phyloP scores from a whole-genome alignment of 768 basidiomycete species.

The Porphyrellus cyaneotinctus region DNA sequence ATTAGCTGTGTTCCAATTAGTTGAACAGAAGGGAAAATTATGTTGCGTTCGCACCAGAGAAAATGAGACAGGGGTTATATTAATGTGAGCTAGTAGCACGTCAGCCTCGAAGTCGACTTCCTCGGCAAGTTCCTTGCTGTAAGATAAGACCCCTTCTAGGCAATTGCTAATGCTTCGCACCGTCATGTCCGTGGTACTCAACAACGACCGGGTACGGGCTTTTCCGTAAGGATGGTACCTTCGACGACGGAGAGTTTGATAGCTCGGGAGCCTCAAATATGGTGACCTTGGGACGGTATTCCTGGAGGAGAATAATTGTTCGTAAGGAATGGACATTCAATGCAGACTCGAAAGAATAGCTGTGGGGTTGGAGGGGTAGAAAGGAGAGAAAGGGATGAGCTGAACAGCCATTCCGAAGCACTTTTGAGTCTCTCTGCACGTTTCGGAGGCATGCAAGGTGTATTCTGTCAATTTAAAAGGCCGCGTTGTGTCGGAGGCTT shows the following conservation, averaged over 20 bases:
- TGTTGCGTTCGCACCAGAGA: slow-evolving; percentile 13
- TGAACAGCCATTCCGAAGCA: slow-evolving; percentile 7
- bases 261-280: slow-evolving; percentile 23
- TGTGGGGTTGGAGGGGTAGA: not conserved
- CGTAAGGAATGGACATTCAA: slow-evolving; percentile 21
- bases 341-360: not conserved
- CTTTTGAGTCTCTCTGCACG: slow-evolving; percentile 22
- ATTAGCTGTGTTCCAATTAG: slow-evolving; percentile 10
- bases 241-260: slow-evolving; percentile 12
- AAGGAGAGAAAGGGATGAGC: not conserved
- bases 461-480: slow-evolving; percentile 18
- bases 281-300: slow-evolving; percentile 4
- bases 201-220: not conserved
- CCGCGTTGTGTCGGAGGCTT: slow-evolving; percentile 20
- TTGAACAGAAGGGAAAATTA: not conserved
- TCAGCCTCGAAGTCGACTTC: slow-evolving; percentile 7
- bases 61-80: slow-evolving; percentile 4
- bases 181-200: slow-evolving; percentile 1
- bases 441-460: slow-evolving; percentile 24
- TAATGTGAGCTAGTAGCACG: not conserved
- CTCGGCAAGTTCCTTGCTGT: slow-evolving; percentile 13
- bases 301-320: slow-evolving; percentile 10
- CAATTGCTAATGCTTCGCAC: slow-evolving; percentile 1
- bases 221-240: slow-evolving; percentile 24
- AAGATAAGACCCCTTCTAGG: slow-evolving; percentile 3